Evolutionary conservation across 2,329 filamentous ascomycete genomes (phyloP), one percentile per base, ranked within the genome.

Genomic region (Aspergillus latus): DNA sequence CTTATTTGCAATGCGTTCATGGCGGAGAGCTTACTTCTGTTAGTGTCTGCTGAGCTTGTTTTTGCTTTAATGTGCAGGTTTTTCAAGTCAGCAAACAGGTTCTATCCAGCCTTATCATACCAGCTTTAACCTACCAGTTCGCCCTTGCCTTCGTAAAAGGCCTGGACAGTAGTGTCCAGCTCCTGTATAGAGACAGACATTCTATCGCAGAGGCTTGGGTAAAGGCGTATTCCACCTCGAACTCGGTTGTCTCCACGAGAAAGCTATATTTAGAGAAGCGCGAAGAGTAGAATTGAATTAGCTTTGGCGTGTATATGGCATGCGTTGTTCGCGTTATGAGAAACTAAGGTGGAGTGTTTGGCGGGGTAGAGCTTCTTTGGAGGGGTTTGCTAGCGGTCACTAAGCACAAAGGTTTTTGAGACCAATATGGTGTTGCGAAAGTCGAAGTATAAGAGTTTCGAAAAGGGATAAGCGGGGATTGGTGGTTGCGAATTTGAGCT

Each of bases 101-200:
- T 34, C 7, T 2, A 16, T 21, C 21, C 29, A 36, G n/a, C 7
- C 37, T n/a, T 13, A 16, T 51, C n/a, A 29, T 50, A n/a, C 26
- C 30, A 10, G n/a, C 21, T 42, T n/a, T 36, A 55, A 78, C 87
- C 69, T 82, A 96, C 92, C 82, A 92, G 84, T 60, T 97, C 91
- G 69, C 94, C 94, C 76, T 93, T 89, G 74, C 92, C 92, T 80
- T 97, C 93, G 73, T 96, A 99, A 79, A 99, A 97, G 80, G 90
- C 87, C 75, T 90, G 92, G 83, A 97, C 93, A 66, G 92, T 94
- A 76, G 83, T 88, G 85, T 99, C 94, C 81, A 99, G 87, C 86
- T 99, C 94, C 76, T 89, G 86, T 77, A 99, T 93, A 70, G 89
- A 84, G 74, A 84, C 77, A 68, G 84, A 84, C 84, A 87, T 87